These are phyloP conservation scores for Aspergillus nanangensis DNA, from an alignment of 495 filamentous ascomycete species.

Conservation along the genomic window DNA sequence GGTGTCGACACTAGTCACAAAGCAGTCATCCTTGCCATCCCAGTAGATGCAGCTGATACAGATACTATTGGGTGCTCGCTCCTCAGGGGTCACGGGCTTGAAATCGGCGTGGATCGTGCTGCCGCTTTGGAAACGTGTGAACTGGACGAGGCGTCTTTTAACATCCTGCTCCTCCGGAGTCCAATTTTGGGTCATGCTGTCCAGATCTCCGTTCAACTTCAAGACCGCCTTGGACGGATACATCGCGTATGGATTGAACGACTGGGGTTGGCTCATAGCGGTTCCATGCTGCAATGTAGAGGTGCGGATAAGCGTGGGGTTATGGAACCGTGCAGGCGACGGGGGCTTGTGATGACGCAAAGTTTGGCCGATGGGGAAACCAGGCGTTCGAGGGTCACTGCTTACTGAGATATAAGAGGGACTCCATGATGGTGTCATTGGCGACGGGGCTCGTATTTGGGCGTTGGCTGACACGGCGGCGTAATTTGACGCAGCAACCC, in stretches of 20 bases:
- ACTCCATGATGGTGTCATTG: conserved; percentile 42
- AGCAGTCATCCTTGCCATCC: conserved; percentile 85
- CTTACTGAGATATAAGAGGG: conserved; percentile 32
- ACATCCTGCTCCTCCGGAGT: conserved; percentile 69
- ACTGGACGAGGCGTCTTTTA: conserved; percentile 79
- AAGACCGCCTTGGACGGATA: conserved; percentile 85
- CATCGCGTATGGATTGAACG: conserved; percentile 76
- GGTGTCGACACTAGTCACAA: conserved; percentile 93
- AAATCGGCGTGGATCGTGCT: conserved; percentile 71
- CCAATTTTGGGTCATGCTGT: conserved; percentile 76
- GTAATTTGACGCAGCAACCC: conserved; percentile 24
- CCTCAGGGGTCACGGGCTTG: conserved; percentile 62
- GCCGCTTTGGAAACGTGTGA: conserved; percentile 72
- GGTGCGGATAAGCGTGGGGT: conserved; percentile 74
- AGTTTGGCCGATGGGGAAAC: conserved; percentile 26
- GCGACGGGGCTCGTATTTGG: conserved; percentile 37
- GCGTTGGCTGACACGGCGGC: conserved; percentile 26
- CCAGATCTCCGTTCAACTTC: conserved; percentile 79
- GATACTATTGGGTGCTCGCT: conserved; percentile 65
- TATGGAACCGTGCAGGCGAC: conserved; percentile 43
- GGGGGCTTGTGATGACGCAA: conserved; percentile 30
- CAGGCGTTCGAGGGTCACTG: conserved; percentile 25
- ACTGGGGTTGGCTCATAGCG: conserved; percentile 36
- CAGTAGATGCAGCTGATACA: conserved; percentile 92
- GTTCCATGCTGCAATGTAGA: conserved; percentile 67